phyloP scores from a whole-genome alignment of 768 basidiomycete genomes.

The Phlebiopsis flavidoalba region DNA sequence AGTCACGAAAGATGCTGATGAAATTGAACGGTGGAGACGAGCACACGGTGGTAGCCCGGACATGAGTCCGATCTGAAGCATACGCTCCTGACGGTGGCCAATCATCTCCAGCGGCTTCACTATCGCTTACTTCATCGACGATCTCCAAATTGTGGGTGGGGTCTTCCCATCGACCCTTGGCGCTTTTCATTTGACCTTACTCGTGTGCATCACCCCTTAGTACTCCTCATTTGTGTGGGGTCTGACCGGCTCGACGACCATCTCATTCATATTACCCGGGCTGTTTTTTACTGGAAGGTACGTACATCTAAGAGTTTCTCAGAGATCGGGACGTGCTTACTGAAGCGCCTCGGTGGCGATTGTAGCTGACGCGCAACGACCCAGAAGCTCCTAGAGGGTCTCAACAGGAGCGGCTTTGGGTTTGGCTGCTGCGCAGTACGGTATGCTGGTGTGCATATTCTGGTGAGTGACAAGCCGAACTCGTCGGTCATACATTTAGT shows the following conservation, averaged over 20 bases:
- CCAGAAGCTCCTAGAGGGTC: slow-evolving; percentile 43
- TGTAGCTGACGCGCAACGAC: slow-evolving; percentile 43
- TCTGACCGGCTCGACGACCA: slow-evolving; percentile 95
- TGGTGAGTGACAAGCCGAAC: slow-evolving; percentile 51
- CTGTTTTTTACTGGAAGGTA: slow-evolving; percentile 94
- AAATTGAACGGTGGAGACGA: slow-evolving; percentile 45
- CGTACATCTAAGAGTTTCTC: slow-evolving; percentile 9
- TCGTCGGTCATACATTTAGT: background rate
- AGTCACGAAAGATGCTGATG: slow-evolving; percentile 39
- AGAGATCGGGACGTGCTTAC: background rate
- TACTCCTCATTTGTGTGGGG: slow-evolving; percentile 93
- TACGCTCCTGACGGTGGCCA: slow-evolving; percentile 55
- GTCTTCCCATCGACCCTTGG: slow-evolving; percentile 17
- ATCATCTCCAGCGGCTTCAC: slow-evolving; percentile 64
- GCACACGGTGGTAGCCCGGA: slow-evolving; percentile 54
- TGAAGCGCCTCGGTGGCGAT: background rate
- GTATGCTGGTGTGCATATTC: slow-evolving; percentile 74
- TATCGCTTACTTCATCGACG: slow-evolving; percentile 73
- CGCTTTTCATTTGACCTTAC: slow-evolving; percentile 8
- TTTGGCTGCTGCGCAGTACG: slow-evolving; percentile 73
- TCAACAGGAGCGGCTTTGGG: slow-evolving; percentile 60
- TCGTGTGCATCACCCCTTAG: slow-evolving; percentile 35
- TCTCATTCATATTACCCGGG: slow-evolving; percentile 94
- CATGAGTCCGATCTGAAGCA: slow-evolving; percentile 69
- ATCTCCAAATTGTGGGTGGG: slow-evolving; percentile 73